Base-by-base conservation (phyloP, 2,329 filamentous ascomycete species). In the Torrubiella hemipterigena region DNA sequence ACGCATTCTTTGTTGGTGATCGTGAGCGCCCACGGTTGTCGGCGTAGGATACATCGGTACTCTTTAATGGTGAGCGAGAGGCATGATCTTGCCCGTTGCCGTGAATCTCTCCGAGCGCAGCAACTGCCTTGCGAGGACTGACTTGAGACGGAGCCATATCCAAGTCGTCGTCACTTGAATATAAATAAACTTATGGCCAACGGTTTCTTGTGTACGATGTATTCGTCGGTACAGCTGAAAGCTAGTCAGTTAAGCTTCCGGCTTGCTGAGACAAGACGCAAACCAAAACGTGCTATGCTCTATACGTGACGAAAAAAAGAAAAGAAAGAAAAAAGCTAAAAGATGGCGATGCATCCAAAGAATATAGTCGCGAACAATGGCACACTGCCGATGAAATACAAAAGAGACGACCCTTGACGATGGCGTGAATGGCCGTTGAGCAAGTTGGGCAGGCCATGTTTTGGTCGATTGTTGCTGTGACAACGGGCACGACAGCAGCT, bases 91-190 rank as follows among this genome's bases (percentile, higher is more conserved):
- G 61, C 34, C 65, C 63, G 46, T 75, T 76, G 35, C 69, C 62
- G 35, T 69, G 67, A 26, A 74, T 60, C 47, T 77, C 73, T 29
- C 63, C 63, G 12, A 77, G 56, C 32, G 70, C 65, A 20, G 60
- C 50, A 17, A 31, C 26, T 3, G 25, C 16, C 17, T 28, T 10
- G 17, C 11, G 10, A 17, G 32, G 18, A 22, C 23, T 12, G 32
- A 8, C n/a, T n/a, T n/a, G n/a, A n/a, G n/a, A n/a, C n/a, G n/a
- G n/a, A n/a, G n/a, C n/a, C n/a, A n/a, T n/a, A n/a, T n/a, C n/a
- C n/a, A n/a, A n/a, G n/a, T n/a, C n/a, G n/a, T n/a, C n/a, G n/a
- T n/a, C n/a, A n/a, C n/a, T n/a, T n/a, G n/a, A n/a, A n/a, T n/a
- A n/a, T n/a, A n/a, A n/a, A n/a, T n/a, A n/a, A n/a, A n/a, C n/a